These are phyloP conservation scores for Penicillium sp. DNA, from an alignment of 2,329 filamentous ascomycete species.

Conservation along the genomic window DNA sequence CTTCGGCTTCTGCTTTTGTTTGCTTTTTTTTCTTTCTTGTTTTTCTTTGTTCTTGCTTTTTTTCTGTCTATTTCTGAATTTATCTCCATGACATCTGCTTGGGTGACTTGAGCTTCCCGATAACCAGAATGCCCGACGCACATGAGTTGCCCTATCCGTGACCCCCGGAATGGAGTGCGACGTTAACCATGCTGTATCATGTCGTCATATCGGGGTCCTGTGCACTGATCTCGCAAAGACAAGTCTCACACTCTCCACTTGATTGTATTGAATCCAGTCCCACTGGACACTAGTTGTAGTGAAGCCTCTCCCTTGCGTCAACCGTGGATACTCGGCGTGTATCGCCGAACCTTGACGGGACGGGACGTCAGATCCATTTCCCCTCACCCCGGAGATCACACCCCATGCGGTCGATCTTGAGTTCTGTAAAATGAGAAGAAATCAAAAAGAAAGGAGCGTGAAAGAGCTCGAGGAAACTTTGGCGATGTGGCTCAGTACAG, in stretches of 20 bases:
- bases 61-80: neutral
- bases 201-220: conserved; percentile 21
- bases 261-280: neutral
- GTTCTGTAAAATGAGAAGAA: neutral
- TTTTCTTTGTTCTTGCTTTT: conserved; percentile 1
- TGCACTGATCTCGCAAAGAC: neutral
- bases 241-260: neutral
- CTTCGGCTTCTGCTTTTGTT: neutral
- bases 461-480: conserved; percentile 16
- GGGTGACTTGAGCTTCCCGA: conserved; percentile 4
- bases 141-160: conserved; percentile 3
- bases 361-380: conserved; percentile 30
- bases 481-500: conserved; percentile 23
- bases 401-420: conserved; percentile 7
- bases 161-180: conserved; percentile 11
- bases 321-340: conserved; percentile 33
- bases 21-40: neutral
- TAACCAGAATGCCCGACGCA: conserved; percentile 15
- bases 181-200: conserved; percentile 5
- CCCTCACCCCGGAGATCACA: conserved; percentile 4
- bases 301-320: conserved; percentile 31
- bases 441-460: neutral
- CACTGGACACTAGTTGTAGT: neutral
- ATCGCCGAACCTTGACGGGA: conserved; percentile 42
- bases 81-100: neutral